Conservation (phyloP, 2,329 filamentous ascomycete species). For the Epichloe uncinata region DNA sequence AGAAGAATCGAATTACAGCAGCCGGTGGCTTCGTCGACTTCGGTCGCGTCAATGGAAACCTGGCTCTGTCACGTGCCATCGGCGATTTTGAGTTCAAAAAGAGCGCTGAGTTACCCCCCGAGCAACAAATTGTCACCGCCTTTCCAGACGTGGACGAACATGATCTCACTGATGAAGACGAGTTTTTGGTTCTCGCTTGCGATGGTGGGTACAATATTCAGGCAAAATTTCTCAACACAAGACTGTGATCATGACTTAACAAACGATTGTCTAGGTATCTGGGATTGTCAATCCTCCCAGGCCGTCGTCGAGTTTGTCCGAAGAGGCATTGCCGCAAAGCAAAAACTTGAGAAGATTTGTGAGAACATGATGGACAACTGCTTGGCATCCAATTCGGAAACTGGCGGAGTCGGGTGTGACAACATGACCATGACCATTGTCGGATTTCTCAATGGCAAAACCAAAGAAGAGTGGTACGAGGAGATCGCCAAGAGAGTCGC, state of each 20-base stretch:
- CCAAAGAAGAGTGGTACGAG: slow-evolving; percentile 97
- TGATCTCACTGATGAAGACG: slow-evolving; percentile 82
- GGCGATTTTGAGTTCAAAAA: slow-evolving; percentile 99
- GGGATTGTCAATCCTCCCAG: slow-evolving; percentile 98
- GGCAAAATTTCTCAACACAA: neutral
- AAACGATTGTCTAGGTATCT: slow-evolving; percentile 57
- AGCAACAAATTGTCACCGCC: slow-evolving; percentile 96
- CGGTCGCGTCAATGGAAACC: slow-evolving; percentile 93
- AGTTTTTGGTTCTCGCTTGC: slow-evolving; percentile 87
- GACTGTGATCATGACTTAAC: neutral
- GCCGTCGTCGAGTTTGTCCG: slow-evolving; percentile 94
- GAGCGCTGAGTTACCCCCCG: slow-evolving; percentile 94
- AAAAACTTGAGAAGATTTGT: slow-evolving; percentile 87
- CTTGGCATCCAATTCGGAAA: slow-evolving; percentile 93
- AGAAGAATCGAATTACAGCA: slow-evolving; percentile 90
- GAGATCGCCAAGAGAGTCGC: slow-evolving; percentile 87
- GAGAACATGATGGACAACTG: slow-evolving; percentile 99
- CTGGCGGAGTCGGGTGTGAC: slow-evolving; percentile 93
- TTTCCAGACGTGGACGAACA: slow-evolving; percentile 90
- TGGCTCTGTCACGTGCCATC: slow-evolving; percentile 91
- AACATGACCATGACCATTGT: slow-evolving; percentile 98
- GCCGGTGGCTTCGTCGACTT: slow-evolving; percentile 98
- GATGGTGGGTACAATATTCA: slow-evolving; percentile 50
- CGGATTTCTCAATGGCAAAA: slow-evolving; percentile 79
- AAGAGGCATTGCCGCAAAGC: slow-evolving; percentile 90